Base-by-base conservation (phyloP, 495 filamentous ascomycete species). In the Lepraria neglecta region DNA sequence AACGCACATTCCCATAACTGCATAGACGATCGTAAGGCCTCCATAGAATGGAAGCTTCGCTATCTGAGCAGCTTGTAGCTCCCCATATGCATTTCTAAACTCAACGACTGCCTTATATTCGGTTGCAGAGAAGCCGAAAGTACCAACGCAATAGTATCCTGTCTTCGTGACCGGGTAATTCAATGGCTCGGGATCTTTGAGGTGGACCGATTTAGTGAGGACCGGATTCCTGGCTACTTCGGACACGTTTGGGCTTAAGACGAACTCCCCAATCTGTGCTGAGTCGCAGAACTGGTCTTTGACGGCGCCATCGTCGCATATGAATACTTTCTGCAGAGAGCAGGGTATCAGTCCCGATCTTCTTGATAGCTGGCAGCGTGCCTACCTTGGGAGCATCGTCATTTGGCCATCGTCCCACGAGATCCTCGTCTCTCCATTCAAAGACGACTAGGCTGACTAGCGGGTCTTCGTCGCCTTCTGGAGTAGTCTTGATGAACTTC, bases 31-130 rank as follows among this genome's bases (percentile, higher is more conserved):
- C 3, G 95, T 92, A 64, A 97, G 79, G 43, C 87, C 92, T 48
- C 92, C 94, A 67, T 99, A 99, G 74, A 99, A 99, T 1, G 95
- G 92, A 57, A 99, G 82, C 73, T 97, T 97, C 15, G 94, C 87
- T 68, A 99, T 97, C 72, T 97, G 91, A 11, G 90, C 87, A 27
- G 88, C 94, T 1, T 94, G 91, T 54, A 99, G 86, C 78, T 97
- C 92, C 69, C 94, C 94, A 68, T 91, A 99, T 14, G 94, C 88
- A 74, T 97, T 97, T 60, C 90, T 83, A 72, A 97, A 97, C 70
- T 91, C 91, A 52, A 95, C 85, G 24, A 91, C 82, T 4, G 86
- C 94, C 59, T 78, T 83, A 70, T 91, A 99, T 51, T 85, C 73
- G 28, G 74, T 67, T n/a, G 77, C 76, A 33, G 77, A 79, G 70